A percentile compares a stretch with the other conserved stretches of the same genome.
Evolutionary conservation across 1,284 basidiomycete genomes (phyloP).

Genomic region (Neonothopanus nambi): DNA sequence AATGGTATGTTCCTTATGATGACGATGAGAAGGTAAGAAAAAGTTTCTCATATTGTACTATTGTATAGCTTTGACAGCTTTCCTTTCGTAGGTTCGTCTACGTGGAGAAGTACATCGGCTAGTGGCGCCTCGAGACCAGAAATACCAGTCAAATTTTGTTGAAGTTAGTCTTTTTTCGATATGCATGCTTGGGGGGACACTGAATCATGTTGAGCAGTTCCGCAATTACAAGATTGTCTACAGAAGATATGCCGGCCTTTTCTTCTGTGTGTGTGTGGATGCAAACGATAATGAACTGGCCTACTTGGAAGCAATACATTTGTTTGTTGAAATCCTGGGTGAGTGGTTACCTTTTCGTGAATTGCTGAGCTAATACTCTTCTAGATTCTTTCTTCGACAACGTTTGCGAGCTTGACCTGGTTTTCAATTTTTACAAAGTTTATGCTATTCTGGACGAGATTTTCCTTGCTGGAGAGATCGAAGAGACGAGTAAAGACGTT

Average conservation of each 20-base stretch:
- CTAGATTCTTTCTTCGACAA: conserved; percentile 98
- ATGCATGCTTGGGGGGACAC: not conserved
- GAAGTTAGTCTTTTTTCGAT: conserved; percentile 63
- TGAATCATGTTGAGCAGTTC: conserved; percentile 58
- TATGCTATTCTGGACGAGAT: conserved; percentile 98
- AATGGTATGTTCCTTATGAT: conserved; percentile 96
- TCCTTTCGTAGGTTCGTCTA: conserved; percentile 62
- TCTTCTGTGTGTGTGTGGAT: conserved; percentile 97
- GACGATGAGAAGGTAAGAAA: conserved; percentile 90
- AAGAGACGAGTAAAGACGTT: conserved; percentile 97
- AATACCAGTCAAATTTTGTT: conserved; percentile 98
- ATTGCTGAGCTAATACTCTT: conserved; percentile 5
- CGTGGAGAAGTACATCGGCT: conserved; percentile 94
- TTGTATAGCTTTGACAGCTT: not conserved
- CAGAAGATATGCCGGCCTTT: conserved; percentile 93
- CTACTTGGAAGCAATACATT: conserved; percentile 95
- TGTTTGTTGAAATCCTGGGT: conserved; percentile 99
- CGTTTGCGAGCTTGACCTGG: conserved; percentile 95
- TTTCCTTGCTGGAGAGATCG: conserved; percentile 97
- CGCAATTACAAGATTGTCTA: conserved; percentile 96
- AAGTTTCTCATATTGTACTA: not conserved
- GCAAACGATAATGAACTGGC: conserved; percentile 98
- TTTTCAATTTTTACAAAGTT: conserved; percentile 99
- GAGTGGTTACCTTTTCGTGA: conserved; percentile 27
- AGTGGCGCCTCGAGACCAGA: conserved; percentile 96